Percentiles rank a stretch among this genome's conserved stretches.
Evolutionary conservation across 2,329 filamentous ascomycete species (phyloP).

Genomic region (Teratosphaeria zuluensis): DNA sequence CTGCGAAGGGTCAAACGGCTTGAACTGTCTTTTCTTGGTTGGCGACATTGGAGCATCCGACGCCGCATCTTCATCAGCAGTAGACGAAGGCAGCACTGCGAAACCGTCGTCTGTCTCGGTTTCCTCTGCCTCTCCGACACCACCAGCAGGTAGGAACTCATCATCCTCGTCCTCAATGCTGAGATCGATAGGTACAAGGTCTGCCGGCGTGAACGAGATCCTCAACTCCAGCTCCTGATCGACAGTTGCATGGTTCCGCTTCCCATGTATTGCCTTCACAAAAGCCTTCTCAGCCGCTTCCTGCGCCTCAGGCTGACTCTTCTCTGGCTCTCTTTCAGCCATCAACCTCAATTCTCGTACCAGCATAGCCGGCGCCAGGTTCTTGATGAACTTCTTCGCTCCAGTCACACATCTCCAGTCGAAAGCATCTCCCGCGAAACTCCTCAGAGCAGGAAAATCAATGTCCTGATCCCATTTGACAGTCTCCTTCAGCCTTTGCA

Average conservation of each 20-base stretch:
- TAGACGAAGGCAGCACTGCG: neutral
- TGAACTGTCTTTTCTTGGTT: slow-evolving; percentile 33
- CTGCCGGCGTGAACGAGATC: slow-evolving; percentile 64
- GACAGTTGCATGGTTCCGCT: slow-evolving; percentile 60
- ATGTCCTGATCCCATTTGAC: slow-evolving; percentile 55
- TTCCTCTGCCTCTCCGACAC: slow-evolving; percentile 23
- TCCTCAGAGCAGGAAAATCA: slow-evolving; percentile 57
- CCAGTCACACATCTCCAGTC: slow-evolving; percentile 74
- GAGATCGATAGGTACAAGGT: slow-evolving; percentile 70
- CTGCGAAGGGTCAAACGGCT: slow-evolving; percentile 54
- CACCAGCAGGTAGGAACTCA: slow-evolving; percentile 28
- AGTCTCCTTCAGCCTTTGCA: slow-evolving; percentile 45
- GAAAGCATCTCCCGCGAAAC: slow-evolving; percentile 69
- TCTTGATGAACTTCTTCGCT: slow-evolving; percentile 74
- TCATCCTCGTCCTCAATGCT: slow-evolving; percentile 61
- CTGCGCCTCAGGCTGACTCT: slow-evolving; percentile 26
- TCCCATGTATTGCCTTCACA: slow-evolving; percentile 57
- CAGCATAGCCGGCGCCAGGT: slow-evolving; percentile 67
- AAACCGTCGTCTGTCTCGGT: slow-evolving; percentile 20
- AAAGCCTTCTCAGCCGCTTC: slow-evolving; percentile 43
- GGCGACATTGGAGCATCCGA: slow-evolving; percentile 22
- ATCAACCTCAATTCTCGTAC: slow-evolving; percentile 45
- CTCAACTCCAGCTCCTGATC: slow-evolving; percentile 70
- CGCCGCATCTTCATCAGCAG: neutral
- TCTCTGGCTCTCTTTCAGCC: slow-evolving; percentile 25